Conservation (phyloP, 768 basidiomycete species). For the Agaricus sinodeliciosus region DNA sequence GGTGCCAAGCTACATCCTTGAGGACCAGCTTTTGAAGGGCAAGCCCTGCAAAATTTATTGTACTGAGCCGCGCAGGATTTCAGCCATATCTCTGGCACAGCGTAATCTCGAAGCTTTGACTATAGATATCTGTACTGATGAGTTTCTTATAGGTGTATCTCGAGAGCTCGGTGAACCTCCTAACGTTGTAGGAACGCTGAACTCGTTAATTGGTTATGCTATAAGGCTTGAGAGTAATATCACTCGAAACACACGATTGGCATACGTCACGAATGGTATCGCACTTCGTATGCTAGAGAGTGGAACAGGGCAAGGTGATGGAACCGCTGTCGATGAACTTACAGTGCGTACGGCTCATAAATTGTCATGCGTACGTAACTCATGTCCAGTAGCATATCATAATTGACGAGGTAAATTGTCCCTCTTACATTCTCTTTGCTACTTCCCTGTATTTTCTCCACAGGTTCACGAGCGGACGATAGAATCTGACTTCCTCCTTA, state of each 20-base stretch:
- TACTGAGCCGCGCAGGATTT: constrained; percentile 93
- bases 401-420: constrained; percentile 72
- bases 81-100: constrained; percentile 92
- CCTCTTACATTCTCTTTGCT: not conserved
- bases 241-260: constrained; percentile 67
- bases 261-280: constrained; percentile 92
- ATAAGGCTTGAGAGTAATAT: constrained; percentile 89
- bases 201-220: constrained; percentile 88
- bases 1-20: constrained; percentile 89
- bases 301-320: constrained; percentile 61
- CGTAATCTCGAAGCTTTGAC: constrained; percentile 29
- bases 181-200: constrained; percentile 66
- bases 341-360: constrained; percentile 49
- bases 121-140: not conserved
- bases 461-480: constrained; percentile 95
- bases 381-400: constrained; percentile 67
- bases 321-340: constrained; percentile 87
- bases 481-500: constrained; percentile 94
- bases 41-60: constrained; percentile 86
- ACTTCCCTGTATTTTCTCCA: not conserved
- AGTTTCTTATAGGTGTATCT: constrained; percentile 50
- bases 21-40: constrained; percentile 78
- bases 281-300: constrained; percentile 96
- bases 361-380: constrained; percentile 1
- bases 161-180: constrained; percentile 84